phyloP scores from a whole-genome alignment of 352 stramenopile species.

The Phytophthora ohioensis region DNA sequence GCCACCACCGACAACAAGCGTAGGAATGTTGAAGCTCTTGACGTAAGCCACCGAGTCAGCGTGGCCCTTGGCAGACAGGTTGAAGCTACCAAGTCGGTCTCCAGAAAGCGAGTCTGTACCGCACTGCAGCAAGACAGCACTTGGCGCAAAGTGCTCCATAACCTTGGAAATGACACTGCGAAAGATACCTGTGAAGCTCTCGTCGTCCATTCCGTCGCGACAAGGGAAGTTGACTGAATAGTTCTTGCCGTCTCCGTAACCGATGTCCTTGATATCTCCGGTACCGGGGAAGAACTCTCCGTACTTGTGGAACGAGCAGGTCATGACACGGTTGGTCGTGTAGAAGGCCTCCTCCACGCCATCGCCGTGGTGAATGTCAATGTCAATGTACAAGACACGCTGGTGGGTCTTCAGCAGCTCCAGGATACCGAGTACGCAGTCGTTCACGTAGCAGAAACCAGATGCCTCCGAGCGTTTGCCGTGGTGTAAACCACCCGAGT shows the following conservation, averaged over 20 bases:
- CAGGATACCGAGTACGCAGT: slow-evolving; percentile 98
- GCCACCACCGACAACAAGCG: slow-evolving; percentile 96
- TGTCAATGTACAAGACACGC: slow-evolving; percentile 99
- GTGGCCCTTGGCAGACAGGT: slow-evolving; percentile 97
- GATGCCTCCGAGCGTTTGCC: slow-evolving; percentile 98
- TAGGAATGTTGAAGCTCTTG: slow-evolving; percentile 97
- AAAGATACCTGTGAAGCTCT: slow-evolving; percentile 93
- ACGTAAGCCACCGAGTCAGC: slow-evolving; percentile 97
- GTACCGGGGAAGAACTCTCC: slow-evolving; percentile 99
- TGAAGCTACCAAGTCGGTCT: slow-evolving; percentile 98
- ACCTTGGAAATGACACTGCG: slow-evolving; percentile 96
- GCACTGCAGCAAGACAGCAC: slow-evolving; percentile 98
- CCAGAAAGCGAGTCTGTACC: slow-evolving; percentile 98
- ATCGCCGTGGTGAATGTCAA: slow-evolving; percentile 99
- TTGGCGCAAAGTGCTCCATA: slow-evolving; percentile 96
- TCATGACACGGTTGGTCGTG: slow-evolving; percentile 99
- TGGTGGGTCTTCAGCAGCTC: slow-evolving; percentile 98
- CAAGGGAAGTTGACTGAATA: slow-evolving; percentile 99
- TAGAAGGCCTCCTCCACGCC: slow-evolving; percentile 99
- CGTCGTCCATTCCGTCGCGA: slow-evolving; percentile 99
- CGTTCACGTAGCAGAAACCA: slow-evolving; percentile 99
- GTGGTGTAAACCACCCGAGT: slow-evolving; percentile 98
- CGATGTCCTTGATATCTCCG: slow-evolving; percentile 85
- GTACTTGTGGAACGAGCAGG: slow-evolving; percentile 99
- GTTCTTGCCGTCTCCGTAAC: slow-evolving; percentile 94